Evolutionary conservation across 2,329 filamentous ascomycete species (phyloP), one percentile per base, ranked within the genome.

Genomic region (Talaromyces sp.): DNA sequence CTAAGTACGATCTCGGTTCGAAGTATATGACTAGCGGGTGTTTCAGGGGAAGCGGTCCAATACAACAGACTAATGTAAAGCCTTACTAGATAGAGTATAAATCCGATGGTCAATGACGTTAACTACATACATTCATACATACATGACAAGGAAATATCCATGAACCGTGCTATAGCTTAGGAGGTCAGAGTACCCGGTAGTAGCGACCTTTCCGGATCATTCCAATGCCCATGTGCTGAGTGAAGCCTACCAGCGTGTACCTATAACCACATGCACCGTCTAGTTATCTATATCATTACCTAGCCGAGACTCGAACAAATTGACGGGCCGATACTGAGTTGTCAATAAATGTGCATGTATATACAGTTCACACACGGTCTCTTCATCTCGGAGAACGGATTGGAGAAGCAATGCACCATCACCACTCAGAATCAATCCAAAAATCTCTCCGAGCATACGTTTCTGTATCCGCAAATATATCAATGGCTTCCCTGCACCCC

Each of bases 401-500:
- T 23, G n/a, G n/a, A n/a, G n/a, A n/a, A n/a, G n/a, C n/a, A n/a
- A 23, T 23, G 37, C 21, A 55, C 16, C 12, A 35, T 11, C 25
- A 63, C 61, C 61, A 63, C 2, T 18, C 31, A 18, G 62, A 58
- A 6, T 33, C 7, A 40, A 67, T 66, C 60, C 60, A 68, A 40
- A 66, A 68, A 61, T 67, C 25, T 7, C 8, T 28, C 60, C 61
- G 66, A 35, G 60, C 59, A 31, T 48, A 61, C 18, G 23, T 18
- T 5, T 66, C 63, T 5, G 63, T 63, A 54, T 68, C 66, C n/a
- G 23, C 4, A 46, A 69, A 67, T 39, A 31, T 57, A 56, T 68
- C 63, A n/a, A 70, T 63, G 5, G 44, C n/a, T 44, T 48, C 68
- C 67, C 21, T 66, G 64, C 11, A 68, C 67, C 2, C 66, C 67